These are phyloP conservation scores for Exophiala calicioides DNA, from an alignment of 2,329 filamentous ascomycete genomes.

Conservation along the genomic window DNA sequence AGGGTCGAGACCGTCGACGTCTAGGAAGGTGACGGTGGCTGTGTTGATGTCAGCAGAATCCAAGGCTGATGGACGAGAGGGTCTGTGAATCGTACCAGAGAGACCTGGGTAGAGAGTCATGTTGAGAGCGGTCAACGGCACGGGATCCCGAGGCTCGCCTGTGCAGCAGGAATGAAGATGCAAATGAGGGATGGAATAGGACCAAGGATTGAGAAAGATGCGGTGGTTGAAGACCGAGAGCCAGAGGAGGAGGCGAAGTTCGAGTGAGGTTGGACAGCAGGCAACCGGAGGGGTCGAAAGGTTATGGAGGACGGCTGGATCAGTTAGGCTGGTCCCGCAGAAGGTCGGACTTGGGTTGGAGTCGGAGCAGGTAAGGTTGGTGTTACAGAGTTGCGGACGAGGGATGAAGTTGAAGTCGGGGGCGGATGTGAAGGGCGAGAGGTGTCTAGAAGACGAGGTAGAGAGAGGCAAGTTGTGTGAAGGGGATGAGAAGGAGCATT, in stretches of 20 bases:
- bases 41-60: constrained; percentile 6
- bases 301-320: neutral
- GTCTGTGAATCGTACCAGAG: constrained; percentile 12
- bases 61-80: neutral
- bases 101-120: neutral
- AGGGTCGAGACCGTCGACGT: constrained; percentile 32
- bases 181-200: neutral
- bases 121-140: neutral
- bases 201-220: neutral
- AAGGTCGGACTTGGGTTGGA: too few relatives aligned
- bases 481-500: too few relatives aligned
- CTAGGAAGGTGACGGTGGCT: constrained; percentile 40
- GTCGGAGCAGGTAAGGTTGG: too few relatives aligned
- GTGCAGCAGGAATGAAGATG: too few relatives aligned
- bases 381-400: too few relatives aligned
- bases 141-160: neutral
- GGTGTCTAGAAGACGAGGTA: too few relatives aligned
- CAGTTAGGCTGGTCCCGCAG: neutral
- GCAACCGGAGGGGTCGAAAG: constrained; percentile 14
- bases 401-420: too few relatives aligned
- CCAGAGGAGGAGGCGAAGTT: constrained; percentile 11
- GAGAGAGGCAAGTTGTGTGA: too few relatives aligned
- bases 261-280: constrained; percentile 12
- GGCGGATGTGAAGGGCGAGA: too few relatives aligned
- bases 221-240: neutral